A percentile compares a stretch with the other conserved stretches of the same genome.
Conservation (phyloP, 108 stramenopile species). For the Nannochloropsis granulata region DNA sequence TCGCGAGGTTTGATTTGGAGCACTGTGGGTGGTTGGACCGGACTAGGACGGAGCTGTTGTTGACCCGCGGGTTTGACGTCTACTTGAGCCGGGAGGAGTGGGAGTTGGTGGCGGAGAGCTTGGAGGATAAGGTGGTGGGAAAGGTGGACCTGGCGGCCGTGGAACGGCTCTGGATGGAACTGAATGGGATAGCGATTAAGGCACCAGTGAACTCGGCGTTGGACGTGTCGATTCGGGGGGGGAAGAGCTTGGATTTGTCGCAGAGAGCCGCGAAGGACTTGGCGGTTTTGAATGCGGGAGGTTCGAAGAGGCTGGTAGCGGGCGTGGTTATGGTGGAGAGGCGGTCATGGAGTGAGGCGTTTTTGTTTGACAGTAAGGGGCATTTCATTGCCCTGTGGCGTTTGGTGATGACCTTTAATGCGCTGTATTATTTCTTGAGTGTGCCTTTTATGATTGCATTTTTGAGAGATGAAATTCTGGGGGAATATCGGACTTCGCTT, state of each 20-base stretch:
- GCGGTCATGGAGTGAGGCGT: background rate
- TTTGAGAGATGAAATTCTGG: background rate
- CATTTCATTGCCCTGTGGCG: background rate
- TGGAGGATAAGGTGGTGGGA: background rate
- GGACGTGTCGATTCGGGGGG: background rate
- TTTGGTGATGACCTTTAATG: background rate
- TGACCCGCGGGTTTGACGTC: background rate
- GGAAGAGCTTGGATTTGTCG: background rate
- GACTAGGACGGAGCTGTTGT: background rate
- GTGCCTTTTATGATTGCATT: background rate
- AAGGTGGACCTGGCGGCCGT: background rate
- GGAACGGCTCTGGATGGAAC: background rate
- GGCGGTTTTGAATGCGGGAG: background rate
- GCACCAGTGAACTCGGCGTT: background rate
- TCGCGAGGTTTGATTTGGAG: background rate
- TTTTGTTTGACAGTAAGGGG: background rate
- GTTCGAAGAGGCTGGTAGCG: background rate
- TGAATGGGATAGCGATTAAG: background rate
- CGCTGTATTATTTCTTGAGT: background rate
- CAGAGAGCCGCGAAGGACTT: background rate
- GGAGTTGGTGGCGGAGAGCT: background rate
- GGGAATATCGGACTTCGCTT: background rate
- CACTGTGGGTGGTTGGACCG: background rate
- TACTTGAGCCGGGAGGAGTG: background rate
- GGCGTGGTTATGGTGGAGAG: background rate